Evolutionary conservation across 1,284 basidiomycete genomes (phyloP), one percentile per base, ranked within the genome.

Genomic region (Omphalotus olearius): DNA sequence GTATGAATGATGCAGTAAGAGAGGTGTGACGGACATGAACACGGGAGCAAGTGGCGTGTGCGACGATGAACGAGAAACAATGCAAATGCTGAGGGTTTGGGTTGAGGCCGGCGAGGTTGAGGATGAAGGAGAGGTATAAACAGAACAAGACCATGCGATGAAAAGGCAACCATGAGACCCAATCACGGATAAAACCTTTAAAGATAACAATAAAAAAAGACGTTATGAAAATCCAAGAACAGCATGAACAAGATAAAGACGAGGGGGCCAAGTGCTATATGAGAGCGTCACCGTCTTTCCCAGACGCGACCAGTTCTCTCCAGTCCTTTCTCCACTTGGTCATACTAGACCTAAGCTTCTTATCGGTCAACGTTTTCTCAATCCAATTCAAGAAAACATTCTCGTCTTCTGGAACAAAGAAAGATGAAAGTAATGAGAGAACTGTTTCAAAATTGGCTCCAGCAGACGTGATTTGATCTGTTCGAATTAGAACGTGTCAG

Each of bases 401-500:
- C 57, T 97, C 93, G 63, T 92, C 84, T 66, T 94, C 88, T 1
- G 91, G 88, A 4, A 96, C 83, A 63, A 95, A 98, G 70, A 92
- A 95, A 6, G 91, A 93, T 1, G 91, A 94, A 2, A 98, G 71
- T 20, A 94, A 72, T 10, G 91, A 93, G 7, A 97, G 72, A 35
- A 96, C 84, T 2, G 88, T 93, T 69, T 98, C 94, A 66, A 98
- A 97, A 58, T 81, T 90, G n/a, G 93, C 92, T 14, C 80, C 66
- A 26, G 71, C 69, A 7, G 88, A 80, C 4, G 85, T 83, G 58
- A 93, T 86, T 53, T 89, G 82, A 66, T 91, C 91, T 91, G 23
- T 30, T 47, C 37, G n/a, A 14, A 25, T 11, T 39, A 41, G 30
- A 45, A 35, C n/a, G 23, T 23, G 33, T 48, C n/a, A 38, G 44